Base-by-base conservation (phyloP, 2,329 filamentous ascomycete species). In the Phoma sp. region DNA sequence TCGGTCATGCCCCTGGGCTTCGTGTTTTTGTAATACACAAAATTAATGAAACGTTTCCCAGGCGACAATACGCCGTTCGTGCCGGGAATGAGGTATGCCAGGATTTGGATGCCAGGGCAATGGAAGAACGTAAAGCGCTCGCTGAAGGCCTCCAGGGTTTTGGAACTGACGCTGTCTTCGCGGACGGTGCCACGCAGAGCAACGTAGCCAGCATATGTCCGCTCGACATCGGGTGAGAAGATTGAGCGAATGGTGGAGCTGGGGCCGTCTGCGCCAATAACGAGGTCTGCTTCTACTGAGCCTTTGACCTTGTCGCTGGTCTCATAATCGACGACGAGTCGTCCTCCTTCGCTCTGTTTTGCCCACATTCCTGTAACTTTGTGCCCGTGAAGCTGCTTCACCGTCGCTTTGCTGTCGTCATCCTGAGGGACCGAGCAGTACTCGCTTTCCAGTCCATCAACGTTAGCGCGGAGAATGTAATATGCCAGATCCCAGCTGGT, bases 11-110 rank as follows among this genome's bases (percentile, higher is more conserved):
- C 65, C 10, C 49, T 29, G 0, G 68, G 62, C 0, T 68, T 57
- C 24, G 77, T 71, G 58, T 81, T 79, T 47, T 67, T 74, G 65
- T 82, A 83, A 72, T 78, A 81, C 1, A 82, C 77, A 57, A 74
- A 81, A 53, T 82, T 82, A 58, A 82, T 70, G 3, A 80, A 73
- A 10, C 78, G 74, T 22, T 77, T 63, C 4, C 76, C 78, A 0
- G 70, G 64, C 29, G 70, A 65, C 5, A 78, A 68, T 1, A 68
- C 71, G 2, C 79, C 79, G 25, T 77, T 64, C 13, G 74, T 67
- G 1, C 77, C 76, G 0, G 80, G 80, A n/a, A 82, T 80, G 5
- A 77, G 64, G 57, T 81, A 81, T 12, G 72, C 75, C 1, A 78
- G 66, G 19, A 76, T 72, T 44, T 78, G 76, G 1, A 74, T 67